A percentile compares a stretch with the other conserved stretches of the same genome.
These are phyloP conservation scores for Fusarium ambrosium DNA, from an alignment of 2,329 filamentous ascomycete species.

Conservation along the genomic window DNA sequence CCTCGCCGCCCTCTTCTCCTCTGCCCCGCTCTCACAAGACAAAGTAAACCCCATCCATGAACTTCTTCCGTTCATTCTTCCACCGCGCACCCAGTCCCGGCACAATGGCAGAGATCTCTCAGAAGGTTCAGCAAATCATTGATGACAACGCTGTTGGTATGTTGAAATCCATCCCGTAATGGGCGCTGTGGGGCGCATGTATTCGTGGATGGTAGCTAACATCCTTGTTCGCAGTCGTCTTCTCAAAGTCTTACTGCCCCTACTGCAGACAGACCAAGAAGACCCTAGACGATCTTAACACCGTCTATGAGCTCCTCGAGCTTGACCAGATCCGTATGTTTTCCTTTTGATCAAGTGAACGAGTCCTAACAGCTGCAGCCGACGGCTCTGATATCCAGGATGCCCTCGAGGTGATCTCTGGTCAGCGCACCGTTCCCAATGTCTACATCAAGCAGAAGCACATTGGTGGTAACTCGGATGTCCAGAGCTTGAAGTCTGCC, in stretches of 20 bases:
- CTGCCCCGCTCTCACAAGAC: conserved; percentile 1
- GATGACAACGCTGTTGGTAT: conserved; percentile 87
- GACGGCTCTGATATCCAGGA: conserved; percentile 88
- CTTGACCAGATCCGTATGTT: conserved; percentile 85
- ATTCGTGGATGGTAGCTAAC: conserved; percentile 9
- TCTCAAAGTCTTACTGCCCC: conserved; percentile 97
- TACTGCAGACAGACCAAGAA: conserved; percentile 88
- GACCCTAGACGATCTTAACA: conserved; percentile 76
- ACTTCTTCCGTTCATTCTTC: conserved; percentile 81
- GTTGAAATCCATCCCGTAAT: conserved; percentile 47
- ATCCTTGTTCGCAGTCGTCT: conserved; percentile 74
- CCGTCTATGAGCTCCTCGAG: conserved; percentile 83
- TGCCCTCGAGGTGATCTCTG: conserved; percentile 82
- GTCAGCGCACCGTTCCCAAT: conserved; percentile 93
- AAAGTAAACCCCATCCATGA: conserved; percentile 59
- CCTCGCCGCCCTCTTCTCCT: conserved; percentile 21
- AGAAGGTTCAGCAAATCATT: conserved; percentile 88
- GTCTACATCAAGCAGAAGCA: conserved; percentile 93
- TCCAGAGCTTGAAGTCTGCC: conserved; percentile 70
- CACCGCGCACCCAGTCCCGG: conserved; percentile 69
- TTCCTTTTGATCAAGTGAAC: neutral
- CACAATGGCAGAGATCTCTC: conserved; percentile 85
- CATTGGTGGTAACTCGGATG: conserved; percentile 95
- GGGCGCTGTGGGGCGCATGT: conserved; percentile 15
- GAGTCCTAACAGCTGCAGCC: conserved; percentile 62